Conservation (phyloP, 192 early-diverging fungal genomes). For the Powellomyces hirtus region DNA sequence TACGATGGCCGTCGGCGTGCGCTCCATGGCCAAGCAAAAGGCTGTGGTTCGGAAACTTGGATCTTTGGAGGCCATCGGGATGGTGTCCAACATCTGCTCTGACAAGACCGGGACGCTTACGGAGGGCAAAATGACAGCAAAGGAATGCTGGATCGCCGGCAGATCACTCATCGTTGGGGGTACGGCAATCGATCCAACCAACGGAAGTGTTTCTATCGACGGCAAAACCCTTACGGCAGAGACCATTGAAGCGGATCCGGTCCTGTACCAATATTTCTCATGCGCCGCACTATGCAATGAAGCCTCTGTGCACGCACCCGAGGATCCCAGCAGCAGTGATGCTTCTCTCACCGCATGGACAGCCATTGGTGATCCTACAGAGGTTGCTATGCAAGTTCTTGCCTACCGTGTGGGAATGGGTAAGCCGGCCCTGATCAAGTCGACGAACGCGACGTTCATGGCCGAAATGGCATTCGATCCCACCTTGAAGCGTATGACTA, state of each 20-base stretch:
- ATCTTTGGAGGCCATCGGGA: conserved; percentile 85
- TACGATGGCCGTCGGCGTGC: conserved; percentile 78
- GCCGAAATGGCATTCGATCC: conserved; percentile 37
- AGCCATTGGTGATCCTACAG: conserved; percentile 40
- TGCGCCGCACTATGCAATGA: conserved; percentile 18
- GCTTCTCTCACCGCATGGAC: conserved; percentile 18
- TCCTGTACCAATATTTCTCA: not conserved
- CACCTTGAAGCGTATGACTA: conserved; percentile 41
- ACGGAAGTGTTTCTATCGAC: not conserved
- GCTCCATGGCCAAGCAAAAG: conserved; percentile 80
- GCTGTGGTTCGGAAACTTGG: conserved; percentile 79
- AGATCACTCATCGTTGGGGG: conserved; percentile 46
- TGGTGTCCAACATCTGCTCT: conserved; percentile 67
- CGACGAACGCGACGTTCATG: conserved; percentile 12
- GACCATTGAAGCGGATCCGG: not conserved
- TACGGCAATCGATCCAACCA: conserved; percentile 24
- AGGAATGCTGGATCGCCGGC: conserved; percentile 20
- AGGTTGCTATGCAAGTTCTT: conserved; percentile 38
- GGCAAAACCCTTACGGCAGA: not conserved
- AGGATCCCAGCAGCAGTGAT: conserved; percentile 15
- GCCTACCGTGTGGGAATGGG: conserved; percentile 18
- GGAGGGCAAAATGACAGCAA: conserved; percentile 71
- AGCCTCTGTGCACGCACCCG: conserved; percentile 15
- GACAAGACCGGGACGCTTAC: conserved; percentile 97
- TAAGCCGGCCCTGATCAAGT: not conserved